Evolutionary conservation across 352 stramenopile species (phyloP), one percentile per base, ranked within the genome.

Genomic region (Globisporangium paddicum): DNA sequence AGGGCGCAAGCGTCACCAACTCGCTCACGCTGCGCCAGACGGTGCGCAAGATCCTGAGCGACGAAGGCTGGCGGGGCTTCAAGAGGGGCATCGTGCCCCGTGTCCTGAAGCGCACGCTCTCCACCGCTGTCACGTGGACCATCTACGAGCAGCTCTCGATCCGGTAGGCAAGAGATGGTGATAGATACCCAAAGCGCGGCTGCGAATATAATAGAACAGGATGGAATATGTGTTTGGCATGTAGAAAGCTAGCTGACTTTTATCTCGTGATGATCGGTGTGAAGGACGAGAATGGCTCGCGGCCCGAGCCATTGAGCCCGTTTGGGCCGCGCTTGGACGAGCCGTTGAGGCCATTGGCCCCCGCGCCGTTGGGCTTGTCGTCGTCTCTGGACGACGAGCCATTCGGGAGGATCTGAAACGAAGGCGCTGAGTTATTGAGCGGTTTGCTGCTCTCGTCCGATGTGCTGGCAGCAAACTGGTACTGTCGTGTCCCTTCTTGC

Each of bases 121-220:
- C 93, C n/a, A 98, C 98, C 4, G 98, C 97, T 18, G 97, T 99
- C 62, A 98, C 92, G 16, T 99, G 98, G 97, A 99, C 97, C 13
- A 98, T 98, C 49, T 99, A 99, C 79, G 97, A 99, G 82, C 77
- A 93, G 49, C 70, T 94, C 23, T 89, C 80, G 3, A 61, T 89
- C 38, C 70, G 71, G 49, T 89, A 84, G 34, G 38, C 40, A 46
- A 53, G 54, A 35, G 30, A 63, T 19, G 1, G 23, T 40, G n/a
- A n/a, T n/a, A n/a, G n/a, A 32, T 6, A 32, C 28, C 28, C 3
- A 32, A 38, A 44, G 38, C 7, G n/a, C n/a, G 7, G 41, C 7
- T 55, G 21, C 57, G 28, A 40, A 56, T 50, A 50, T 40, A 59
- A 59, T 59, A 59, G 52, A 59, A 47, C 41, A 47, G 41, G 41